Evolutionary conservation across 1,284 basidiomycete species (phyloP).

Genomic region (Pyrrhoderma lamaoense): DNA sequence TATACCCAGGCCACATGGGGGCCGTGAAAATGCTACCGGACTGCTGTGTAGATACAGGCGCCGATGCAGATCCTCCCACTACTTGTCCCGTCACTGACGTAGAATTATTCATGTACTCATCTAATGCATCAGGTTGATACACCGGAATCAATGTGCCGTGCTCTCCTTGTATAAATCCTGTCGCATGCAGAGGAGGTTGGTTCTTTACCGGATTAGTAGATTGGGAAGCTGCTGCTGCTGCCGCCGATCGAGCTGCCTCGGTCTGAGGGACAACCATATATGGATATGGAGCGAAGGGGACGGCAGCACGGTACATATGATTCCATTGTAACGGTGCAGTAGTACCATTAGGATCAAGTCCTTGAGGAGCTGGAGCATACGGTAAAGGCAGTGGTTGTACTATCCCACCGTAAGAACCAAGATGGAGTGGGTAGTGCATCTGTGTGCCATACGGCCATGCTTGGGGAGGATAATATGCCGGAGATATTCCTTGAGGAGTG

Average conservation of each 20-base stretch:
- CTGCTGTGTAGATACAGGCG: background rate
- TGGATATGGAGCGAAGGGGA: conserved; percentile 38
- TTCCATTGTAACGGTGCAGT: conserved; percentile 9
- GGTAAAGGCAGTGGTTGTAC: conserved; percentile 7
- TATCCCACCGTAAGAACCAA: conserved; percentile 20
- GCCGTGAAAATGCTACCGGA: background rate
- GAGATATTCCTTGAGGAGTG: conserved; percentile 33
- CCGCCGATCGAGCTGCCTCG: conserved; percentile 7
- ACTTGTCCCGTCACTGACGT: conserved; percentile 1
- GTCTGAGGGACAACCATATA: conserved; percentile 11
- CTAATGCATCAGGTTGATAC: conserved; percentile 62
- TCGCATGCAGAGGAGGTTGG: conserved; percentile 55
- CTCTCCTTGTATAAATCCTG: conserved; percentile 66
- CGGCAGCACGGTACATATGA: conserved; percentile 27
- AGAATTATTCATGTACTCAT: conserved; percentile 41
- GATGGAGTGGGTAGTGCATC: conserved; percentile 45
- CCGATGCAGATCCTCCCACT: background rate
- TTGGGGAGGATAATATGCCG: conserved; percentile 38
- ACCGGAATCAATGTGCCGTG: conserved; percentile 62
- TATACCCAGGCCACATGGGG: conserved; percentile 11
- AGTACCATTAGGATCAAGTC: background rate
- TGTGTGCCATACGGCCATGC: conserved; percentile 51
- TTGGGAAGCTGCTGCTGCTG: conserved; percentile 3
- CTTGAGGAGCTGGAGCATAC: conserved; percentile 1
- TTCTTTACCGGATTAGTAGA: conserved; percentile 24